These are phyloP conservation scores for Citrus sinensis DNA, from an alignment of 345 rosid species.

Conservation along the genomic window DNA sequence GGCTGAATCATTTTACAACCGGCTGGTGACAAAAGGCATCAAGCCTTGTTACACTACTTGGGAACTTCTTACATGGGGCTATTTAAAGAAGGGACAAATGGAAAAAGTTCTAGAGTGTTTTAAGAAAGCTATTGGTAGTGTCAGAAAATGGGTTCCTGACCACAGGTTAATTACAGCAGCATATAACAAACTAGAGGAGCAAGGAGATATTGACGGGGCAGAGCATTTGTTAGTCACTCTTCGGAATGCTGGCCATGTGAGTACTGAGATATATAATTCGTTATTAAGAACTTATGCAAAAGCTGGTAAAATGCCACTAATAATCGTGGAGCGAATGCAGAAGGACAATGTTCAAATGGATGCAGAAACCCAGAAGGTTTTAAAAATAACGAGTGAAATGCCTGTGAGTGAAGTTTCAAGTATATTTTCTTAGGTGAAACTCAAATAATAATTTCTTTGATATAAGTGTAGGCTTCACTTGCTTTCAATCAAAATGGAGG, in stretches of 20 bases:
- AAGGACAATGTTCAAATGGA: slow-evolving; percentile 57
- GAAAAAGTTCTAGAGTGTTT: slow-evolving; percentile 60
- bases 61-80: slow-evolving; percentile 79
- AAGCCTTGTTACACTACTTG: slow-evolving; percentile 72
- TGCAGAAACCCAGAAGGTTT: slow-evolving; percentile 63
- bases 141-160: slow-evolving; percentile 69
- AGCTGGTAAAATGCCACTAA: slow-evolving; percentile 78
- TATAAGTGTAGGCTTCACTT: neutral
- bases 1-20: slow-evolving; percentile 52
- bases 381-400: slow-evolving; percentile 60
- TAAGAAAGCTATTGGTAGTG: slow-evolving; percentile 59
- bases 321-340: slow-evolving; percentile 69
- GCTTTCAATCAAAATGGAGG: neutral
- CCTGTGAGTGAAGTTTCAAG: slow-evolving; percentile 53
- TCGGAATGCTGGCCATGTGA: slow-evolving; percentile 58
- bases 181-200: slow-evolving; percentile 51
- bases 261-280: slow-evolving; percentile 61
- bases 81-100: slow-evolving; percentile 44
- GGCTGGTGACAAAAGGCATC: slow-evolving; percentile 47
- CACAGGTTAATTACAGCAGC: slow-evolving; percentile 42
- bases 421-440: slow-evolving; percentile 20
- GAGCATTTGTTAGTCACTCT: slow-evolving; percentile 64
- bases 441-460: neutral
- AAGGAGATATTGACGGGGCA: slow-evolving; percentile 55
- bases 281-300: slow-evolving; percentile 67